Evolutionary conservation across 257 asterid genomes (phyloP), one percentile per base, ranked within the genome.

Genomic region (Capsicum baccatum): DNA sequence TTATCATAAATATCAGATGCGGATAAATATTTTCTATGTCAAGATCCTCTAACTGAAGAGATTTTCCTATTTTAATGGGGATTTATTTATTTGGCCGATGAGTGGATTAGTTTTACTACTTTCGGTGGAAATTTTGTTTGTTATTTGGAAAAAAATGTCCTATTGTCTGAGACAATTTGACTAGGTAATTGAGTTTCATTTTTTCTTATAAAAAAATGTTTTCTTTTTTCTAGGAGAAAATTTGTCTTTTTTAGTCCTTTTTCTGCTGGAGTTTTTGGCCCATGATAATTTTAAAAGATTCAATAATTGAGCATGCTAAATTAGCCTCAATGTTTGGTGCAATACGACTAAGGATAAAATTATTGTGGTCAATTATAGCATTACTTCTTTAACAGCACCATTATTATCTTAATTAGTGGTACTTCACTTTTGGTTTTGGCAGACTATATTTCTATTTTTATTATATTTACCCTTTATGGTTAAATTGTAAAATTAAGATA

Each of bases 271-370:
- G 39, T 76, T 52, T 66, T 76, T 56, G 63, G 9, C 14, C 81
- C 26, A 26, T 26, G 52, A 76, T 52, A 21, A 52, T 76, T 76
- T 52, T 21, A 52, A 76, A 52, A 12, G 19, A 71, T 26, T 76
- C 63, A 76, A 76, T 76, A 76, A 76, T 76, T 76, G 81, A 76
- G 81, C 81, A 76, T 76, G 81, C 81, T 76, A 76, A 76, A 76
- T 76, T 52, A 54, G 47, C 81, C 48, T 52, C 63, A 21, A 52
- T 52, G 19, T 76, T 21, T 76, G 62, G 81, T 52, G 47, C 81
- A 50, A 52, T 76, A 10, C 21, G n/a, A 76, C 81, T 26, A 52
- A 52, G 9, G 60, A 68, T 73, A 48, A 73, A 73, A 73, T 73
- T 48, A 73, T 73, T 73, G 80, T 48, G 39, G 48, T 76, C 62